phyloP scores from a whole-genome alignment of 352 stramenopile genomes.

The Pythium brachiatum region DNA sequence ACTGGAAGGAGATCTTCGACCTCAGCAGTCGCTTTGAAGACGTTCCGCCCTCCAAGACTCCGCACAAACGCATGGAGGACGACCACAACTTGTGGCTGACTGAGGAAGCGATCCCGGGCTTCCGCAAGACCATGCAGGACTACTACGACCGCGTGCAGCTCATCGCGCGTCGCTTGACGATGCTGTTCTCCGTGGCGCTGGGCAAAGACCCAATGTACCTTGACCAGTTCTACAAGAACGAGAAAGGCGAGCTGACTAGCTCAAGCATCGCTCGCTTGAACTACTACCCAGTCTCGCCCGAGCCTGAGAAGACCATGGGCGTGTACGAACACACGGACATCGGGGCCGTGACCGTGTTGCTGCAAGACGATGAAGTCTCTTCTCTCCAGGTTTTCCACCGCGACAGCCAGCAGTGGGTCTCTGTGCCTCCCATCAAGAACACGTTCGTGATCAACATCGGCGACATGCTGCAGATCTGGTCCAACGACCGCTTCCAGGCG shows the following conservation, averaged over 20 bases:
- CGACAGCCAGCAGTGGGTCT: slow-evolving; percentile 36
- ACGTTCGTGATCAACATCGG: slow-evolving; percentile 59
- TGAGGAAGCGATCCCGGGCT: slow-evolving; percentile 40
- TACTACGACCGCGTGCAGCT: slow-evolving; percentile 48
- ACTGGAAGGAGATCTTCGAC: slow-evolving; percentile 91
- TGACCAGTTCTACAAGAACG: slow-evolving; percentile 42
- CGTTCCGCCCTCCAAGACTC: background rate
- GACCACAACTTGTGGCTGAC: slow-evolving; percentile 79
- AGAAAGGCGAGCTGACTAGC: background rate
- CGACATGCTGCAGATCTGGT: slow-evolving; percentile 58
- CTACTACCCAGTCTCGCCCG: slow-evolving; percentile 75
- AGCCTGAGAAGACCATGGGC: slow-evolving; percentile 45
- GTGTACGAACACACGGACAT: slow-evolving; percentile 57
- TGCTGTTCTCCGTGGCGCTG: slow-evolving; percentile 48
- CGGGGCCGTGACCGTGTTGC: slow-evolving; percentile 50
- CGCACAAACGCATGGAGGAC: background rate
- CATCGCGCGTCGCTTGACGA: slow-evolving; percentile 40
- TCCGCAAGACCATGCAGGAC: slow-evolving; percentile 38
- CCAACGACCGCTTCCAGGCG: slow-evolving; percentile 43
- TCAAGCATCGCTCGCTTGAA: slow-evolving; percentile 67
- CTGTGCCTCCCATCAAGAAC: slow-evolving; percentile 34
- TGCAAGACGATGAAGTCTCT: slow-evolving; percentile 58
- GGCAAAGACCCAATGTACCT: slow-evolving; percentile 44
- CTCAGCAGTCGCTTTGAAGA: slow-evolving; percentile 37
- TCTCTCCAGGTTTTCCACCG: slow-evolving; percentile 53